Base-by-base conservation (phyloP, 2,329 filamentous ascomycete genomes). In the Colletotrichum tanaceti region DNA sequence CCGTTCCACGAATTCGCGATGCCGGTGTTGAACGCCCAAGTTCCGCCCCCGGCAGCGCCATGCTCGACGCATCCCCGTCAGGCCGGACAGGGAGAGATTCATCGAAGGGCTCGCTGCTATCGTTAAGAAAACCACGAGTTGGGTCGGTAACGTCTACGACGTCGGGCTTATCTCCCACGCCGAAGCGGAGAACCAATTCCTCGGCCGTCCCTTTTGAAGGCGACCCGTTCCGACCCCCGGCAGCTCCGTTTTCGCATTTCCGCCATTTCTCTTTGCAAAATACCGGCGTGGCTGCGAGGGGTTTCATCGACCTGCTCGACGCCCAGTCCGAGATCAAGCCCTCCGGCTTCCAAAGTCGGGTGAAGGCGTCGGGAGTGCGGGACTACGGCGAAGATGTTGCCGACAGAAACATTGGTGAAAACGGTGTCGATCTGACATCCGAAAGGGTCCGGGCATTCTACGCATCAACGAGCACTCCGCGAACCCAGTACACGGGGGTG, bases 351-450 rank as follows among this genome's bases (percentile, higher is more conserved):
- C 77, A 78, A 55, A 78, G 79, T 11, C 80, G 86, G 18, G 72
- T 88, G 3, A 76, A 82, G 63, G 86, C 87, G 1, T 74, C 85
- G 0, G 87, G 87, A 1, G 78, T 80, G 0, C 81, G 82, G 50
- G 83, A 86, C 58, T 90, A 88, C 71, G 88, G 85, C n/a, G 89
- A 91, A 74, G 88, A 90, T 73, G 87, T 90, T 1, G 88, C 87
- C 1, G 87, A 90, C 71, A 82, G 89, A 41, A 91, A 91, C 70
- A 79, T 88, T 53, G 77, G 75, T 4, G 74, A 79, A 28, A 84
- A 80, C 24, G 73, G 74, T 2, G 41, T 75, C 43, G 72, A 80
- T 59, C 69, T 81, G 6, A 72, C 76, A 9, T 80, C 79, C 2
- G 63, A 74, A 13, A 77, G 76, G 13, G 77, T 79, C 0, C 75